These are phyloP conservation scores for Spergularia azorica DNA, from an alignment of 179 eudicot genomes.

Conservation along the genomic window DNA sequence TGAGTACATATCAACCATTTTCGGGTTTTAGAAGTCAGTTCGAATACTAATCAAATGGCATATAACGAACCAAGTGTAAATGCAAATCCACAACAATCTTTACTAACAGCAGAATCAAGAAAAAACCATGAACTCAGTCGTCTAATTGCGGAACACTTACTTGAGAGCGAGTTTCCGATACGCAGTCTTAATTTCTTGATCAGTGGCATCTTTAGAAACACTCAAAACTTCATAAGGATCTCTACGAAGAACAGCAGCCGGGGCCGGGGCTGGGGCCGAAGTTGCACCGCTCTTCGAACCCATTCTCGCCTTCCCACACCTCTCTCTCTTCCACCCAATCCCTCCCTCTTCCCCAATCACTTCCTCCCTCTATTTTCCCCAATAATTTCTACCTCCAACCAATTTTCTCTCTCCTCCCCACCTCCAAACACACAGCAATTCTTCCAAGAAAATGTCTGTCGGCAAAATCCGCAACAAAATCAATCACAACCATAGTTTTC, in stretches of 20 bases:
- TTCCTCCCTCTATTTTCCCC: neutral
- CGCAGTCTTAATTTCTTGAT: constrained; percentile 89
- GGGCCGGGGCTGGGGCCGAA: constrained; percentile 48
- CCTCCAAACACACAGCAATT: constrained; percentile 7
- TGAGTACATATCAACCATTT: too few species aligned
- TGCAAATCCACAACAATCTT: too few species aligned
- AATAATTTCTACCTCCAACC: neutral
- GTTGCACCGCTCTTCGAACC: constrained; percentile 50
- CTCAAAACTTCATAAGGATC: constrained; percentile 90
- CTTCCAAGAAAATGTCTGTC: constrained; percentile 12
- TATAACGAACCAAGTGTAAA: too few species aligned
- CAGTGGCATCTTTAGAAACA: constrained; percentile 73
- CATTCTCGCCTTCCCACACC: constrained; percentile 29
- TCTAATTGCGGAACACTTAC: constrained; percentile 40
- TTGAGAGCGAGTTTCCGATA: constrained; percentile 93
- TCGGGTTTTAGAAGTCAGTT: too few species aligned
- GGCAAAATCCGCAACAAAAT: constrained; percentile 24
- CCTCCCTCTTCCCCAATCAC: constrained; percentile 11
- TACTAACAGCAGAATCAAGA: neutral
- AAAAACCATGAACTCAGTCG: neutral
- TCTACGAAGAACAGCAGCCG: constrained; percentile 48
- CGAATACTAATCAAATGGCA: neutral
- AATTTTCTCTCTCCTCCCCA: constrained; percentile 13
- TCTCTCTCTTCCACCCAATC: constrained; percentile 25
- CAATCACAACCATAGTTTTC: constrained; percentile 11